Conservation (phyloP, 139 green algal genomes). For the Micromonas pusilla region DNA sequence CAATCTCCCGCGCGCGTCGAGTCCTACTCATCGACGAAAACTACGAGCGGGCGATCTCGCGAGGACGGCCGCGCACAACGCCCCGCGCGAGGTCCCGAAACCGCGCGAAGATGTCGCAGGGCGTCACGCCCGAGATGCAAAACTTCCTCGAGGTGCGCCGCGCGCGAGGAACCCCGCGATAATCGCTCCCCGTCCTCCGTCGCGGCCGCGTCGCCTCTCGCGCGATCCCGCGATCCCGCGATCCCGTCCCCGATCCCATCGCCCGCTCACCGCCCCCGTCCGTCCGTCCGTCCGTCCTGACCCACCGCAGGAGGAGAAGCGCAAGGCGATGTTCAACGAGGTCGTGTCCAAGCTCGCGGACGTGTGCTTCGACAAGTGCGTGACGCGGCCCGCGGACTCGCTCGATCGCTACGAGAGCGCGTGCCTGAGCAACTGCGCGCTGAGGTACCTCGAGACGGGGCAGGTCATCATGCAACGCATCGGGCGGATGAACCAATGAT, state of each 20-base stretch:
- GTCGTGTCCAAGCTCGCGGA: constrained; percentile 26
- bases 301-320: constrained; percentile 30
- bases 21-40: no score
- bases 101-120: no score
- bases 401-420: constrained; percentile 9
- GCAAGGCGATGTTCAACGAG: constrained; percentile 37
- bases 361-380: constrained; percentile 37
- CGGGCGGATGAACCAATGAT: constrained; percentile 6
- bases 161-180: neutral
- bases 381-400: neutral
- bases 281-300: neutral
- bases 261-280: no score
- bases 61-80: no score
- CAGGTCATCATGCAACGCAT: constrained; percentile 22
- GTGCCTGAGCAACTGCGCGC: constrained; percentile 32
- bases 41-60: no score
- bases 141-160: constrained; percentile 15
- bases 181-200: no score
- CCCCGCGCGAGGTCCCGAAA: neutral
- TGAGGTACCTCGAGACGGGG: constrained; percentile 33
- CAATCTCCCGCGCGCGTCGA: no score
- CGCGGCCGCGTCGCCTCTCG: no score
- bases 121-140: neutral
- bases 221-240: no score
- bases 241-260: no score